Evolutionary conservation across 176 grass and related monocot genomes (phyloP), one percentile per base, ranked within the genome.

Genomic region (Aegilops sharonensis): DNA sequence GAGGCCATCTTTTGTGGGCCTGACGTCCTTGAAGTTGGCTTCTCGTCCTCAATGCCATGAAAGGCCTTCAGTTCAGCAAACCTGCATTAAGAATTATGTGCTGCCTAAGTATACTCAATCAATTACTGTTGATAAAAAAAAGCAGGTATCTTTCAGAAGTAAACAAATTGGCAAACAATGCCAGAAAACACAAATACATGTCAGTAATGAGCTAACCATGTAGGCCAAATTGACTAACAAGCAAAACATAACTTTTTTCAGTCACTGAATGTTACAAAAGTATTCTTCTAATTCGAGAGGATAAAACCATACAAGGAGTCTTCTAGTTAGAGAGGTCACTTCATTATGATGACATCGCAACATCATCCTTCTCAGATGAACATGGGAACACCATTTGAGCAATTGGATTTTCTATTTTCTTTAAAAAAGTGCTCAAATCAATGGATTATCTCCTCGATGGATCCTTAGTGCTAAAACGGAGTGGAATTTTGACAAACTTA

Each of bases 21-120:
- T 12, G 90, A 83, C 20, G 30, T 85, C 72, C 87, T 88, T 75
- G 81, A 93, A 77, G 83, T 50, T 66, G 87, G 89, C 34, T 88
- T 96, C 85, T 98, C 94, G 75, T 94, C 92, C 78, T 95, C 94
- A 78, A 99, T 99, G 59, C 92, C 92, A 88, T 99, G 90, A 60
- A 92, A 35, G 27, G 88, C 70, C 82, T 98, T 95, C 31, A 95
- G 67, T 84, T 95, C 92, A 50, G 84, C 75, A 87, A 98, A 95
- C 42, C 96, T 98, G 76, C 79, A 94, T 30, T 75, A 3, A 71
- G 8, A 87, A 64, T 74, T 68, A 17, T 70, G 29, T 43, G 21
- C 17, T 64, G 0, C 30, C 37, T 78, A 25, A 81, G 43, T 42
- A 83, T 59, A 57, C 1, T 21, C 18, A 21, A 59, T 81, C 77